Conservation (phyloP, 2,329 filamentous ascomycete species). For the Orbilia brochopaga region DNA sequence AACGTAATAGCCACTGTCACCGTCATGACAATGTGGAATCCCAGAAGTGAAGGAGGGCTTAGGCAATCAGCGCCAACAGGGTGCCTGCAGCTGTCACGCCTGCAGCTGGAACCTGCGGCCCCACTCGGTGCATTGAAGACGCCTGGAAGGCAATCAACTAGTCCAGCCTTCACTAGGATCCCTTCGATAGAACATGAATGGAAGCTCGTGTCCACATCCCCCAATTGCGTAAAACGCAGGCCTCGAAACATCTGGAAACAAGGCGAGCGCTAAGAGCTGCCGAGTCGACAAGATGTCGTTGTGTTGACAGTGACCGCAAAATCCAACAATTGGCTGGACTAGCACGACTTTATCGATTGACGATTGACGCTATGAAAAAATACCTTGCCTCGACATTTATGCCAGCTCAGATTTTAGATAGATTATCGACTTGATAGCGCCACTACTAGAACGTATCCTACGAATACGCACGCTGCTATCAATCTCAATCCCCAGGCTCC, state of each 20-base stretch:
- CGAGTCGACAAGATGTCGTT: not conserved
- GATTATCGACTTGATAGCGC: no score
- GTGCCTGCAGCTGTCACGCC: no score
- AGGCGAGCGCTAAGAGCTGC: not conserved
- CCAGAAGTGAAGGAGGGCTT: no score
- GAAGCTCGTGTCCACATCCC: not conserved
- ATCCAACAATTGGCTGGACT: not conserved
- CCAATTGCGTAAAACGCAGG: not conserved
- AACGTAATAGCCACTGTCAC: no score
- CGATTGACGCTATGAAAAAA: no score
- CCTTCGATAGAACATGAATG: not conserved
- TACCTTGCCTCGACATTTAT: no score
- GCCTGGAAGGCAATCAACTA: not conserved
- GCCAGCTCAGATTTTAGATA: no score
- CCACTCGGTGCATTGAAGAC: not conserved
- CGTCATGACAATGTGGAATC: no score
- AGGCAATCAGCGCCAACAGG: no score
- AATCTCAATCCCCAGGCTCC: not conserved
- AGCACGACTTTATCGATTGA: no score
- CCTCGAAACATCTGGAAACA: constrained; percentile 9
- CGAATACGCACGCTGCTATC: not conserved
- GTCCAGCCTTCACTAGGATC: not conserved
- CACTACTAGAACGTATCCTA: no score
- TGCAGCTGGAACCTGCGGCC: no score
- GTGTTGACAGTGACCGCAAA: not conserved